phyloP scores from a whole-genome alignment of 2,329 filamentous ascomycete species.

The Magnaporthiopsis poae region DNA sequence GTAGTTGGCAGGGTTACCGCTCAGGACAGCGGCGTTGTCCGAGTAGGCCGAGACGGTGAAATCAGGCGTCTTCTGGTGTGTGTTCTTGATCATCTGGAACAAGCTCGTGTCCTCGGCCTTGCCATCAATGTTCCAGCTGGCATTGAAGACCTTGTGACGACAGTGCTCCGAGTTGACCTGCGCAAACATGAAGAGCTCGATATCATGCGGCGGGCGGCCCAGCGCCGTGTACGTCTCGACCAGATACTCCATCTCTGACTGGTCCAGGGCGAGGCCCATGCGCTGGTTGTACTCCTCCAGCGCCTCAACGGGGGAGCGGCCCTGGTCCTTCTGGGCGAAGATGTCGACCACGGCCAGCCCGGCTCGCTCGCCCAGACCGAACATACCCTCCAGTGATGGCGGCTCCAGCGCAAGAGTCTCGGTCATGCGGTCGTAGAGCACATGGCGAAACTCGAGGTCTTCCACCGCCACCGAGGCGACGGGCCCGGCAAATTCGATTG shows the following conservation, averaged over 20 bases:
- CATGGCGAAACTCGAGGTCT: constrained; percentile 50
- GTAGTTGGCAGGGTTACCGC: constrained; percentile 60
- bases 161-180: constrained; percentile 98
- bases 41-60: constrained; percentile 93
- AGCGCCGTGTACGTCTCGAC: constrained; percentile 69
- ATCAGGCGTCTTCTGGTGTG: constrained; percentile 70
- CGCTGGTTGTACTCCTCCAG: constrained; percentile 75
- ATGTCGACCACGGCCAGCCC: constrained; percentile 69
- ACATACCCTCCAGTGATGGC: constrained; percentile 67
- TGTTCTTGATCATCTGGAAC: constrained; percentile 95
- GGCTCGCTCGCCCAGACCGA: constrained; percentile 53
- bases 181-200: constrained; percentile 98
- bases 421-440: constrained; percentile 90
- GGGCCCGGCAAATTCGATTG: constrained; percentile 49
- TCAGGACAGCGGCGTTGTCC: constrained; percentile 89
- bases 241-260: constrained; percentile 84
- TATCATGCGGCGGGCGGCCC: constrained; percentile 65
- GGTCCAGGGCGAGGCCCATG: constrained; percentile 76
- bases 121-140: constrained; percentile 89
- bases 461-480: constrained; percentile 38
- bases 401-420: constrained; percentile 60
- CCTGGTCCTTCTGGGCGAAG: constrained; percentile 39
- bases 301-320: constrained; percentile 56
- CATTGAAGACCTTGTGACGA: constrained; percentile 84
- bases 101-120: constrained; percentile 67